These are phyloP conservation scores for Casuarina glauca DNA, from an alignment of 306 rosid species.

Conservation along the genomic window DNA sequence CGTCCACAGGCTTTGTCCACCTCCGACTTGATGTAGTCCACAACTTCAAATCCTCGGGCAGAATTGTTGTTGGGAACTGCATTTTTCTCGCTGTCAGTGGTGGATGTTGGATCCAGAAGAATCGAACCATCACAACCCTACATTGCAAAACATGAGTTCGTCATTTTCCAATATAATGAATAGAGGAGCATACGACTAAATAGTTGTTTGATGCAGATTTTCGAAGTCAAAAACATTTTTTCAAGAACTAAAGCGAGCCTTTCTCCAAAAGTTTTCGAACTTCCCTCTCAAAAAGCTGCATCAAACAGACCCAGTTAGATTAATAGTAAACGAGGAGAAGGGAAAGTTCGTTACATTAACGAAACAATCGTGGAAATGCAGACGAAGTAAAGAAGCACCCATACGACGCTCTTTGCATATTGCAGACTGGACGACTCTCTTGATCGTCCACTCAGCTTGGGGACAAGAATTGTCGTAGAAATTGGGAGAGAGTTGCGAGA, in stretches of 20 bases:
- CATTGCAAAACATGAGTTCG: too few species aligned
- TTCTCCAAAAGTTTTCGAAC: too few species aligned
- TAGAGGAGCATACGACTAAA: too few species aligned
- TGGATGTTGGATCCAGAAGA: slow-evolving; percentile 36
- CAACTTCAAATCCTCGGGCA: slow-evolving; percentile 45
- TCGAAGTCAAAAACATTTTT: too few species aligned
- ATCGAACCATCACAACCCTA: slow-evolving; percentile 55
- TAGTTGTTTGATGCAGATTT: too few species aligned
- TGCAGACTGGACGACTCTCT: slow-evolving; percentile 22
- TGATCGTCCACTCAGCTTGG: slow-evolving; percentile 30
- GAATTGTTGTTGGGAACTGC: slow-evolving; percentile 20
- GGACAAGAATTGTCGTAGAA: slow-evolving; percentile 42
- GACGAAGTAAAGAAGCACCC: slow-evolving; percentile 46
- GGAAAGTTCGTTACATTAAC: slow-evolving; percentile 25
- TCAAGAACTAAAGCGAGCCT: too few species aligned
- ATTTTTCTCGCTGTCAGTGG: slow-evolving; percentile 44
- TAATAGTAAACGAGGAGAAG: too few species aligned
- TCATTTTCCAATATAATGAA: too few species aligned
- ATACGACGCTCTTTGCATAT: slow-evolving; percentile 35
- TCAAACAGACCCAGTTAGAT: not conserved
- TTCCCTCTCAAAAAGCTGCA: too few species aligned
- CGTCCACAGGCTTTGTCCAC: slow-evolving; percentile 41
- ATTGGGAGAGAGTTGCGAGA: slow-evolving; percentile 26
- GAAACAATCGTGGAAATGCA: slow-evolving; percentile 56
- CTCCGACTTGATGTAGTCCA: slow-evolving; percentile 35